Evolutionary conservation across 495 filamentous ascomycete species (phyloP).

Genomic region (Penicillium samsonianum): DNA sequence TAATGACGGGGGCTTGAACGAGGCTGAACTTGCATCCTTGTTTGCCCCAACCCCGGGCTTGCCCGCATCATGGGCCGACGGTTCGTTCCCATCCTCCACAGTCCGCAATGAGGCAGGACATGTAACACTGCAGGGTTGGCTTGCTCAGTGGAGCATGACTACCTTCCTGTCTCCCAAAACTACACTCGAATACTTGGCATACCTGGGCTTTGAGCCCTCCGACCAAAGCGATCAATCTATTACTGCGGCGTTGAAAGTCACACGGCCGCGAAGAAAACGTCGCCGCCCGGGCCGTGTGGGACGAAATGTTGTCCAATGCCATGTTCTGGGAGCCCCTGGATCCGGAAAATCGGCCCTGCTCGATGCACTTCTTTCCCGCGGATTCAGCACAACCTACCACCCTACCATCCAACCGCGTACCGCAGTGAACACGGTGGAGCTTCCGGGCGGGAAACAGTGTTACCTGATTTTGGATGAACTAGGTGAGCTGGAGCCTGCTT

Average conservation of each 20-base stretch:
- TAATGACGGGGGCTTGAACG: conserved; percentile 91
- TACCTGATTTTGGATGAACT: conserved; percentile 95
- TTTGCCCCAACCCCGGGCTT: conserved; percentile 94
- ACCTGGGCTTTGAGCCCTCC: conserved; percentile 81
- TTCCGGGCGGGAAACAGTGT: conserved; percentile 94
- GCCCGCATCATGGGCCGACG: conserved; percentile 83
- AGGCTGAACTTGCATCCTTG: conserved; percentile 76
- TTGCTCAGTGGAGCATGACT: conserved; percentile 99
- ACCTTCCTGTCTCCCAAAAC: conserved; percentile 95
- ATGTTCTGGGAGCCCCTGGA: conserved; percentile 80
- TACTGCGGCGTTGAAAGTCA: conserved; percentile 84
- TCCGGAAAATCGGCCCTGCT: conserved; percentile 89
- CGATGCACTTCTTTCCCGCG: conserved; percentile 85
- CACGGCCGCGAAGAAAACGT: conserved; percentile 82
- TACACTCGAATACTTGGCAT: conserved; percentile 91
- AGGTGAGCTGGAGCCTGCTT: conserved; percentile 90
- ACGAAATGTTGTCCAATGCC: conserved; percentile 93
- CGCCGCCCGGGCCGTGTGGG: conserved; percentile 81
- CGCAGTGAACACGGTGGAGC: conserved; percentile 93
- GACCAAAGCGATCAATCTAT: conserved; percentile 64
- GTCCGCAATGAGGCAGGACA: conserved; percentile 93
- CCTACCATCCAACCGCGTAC: conserved; percentile 93
- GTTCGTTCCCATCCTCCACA: conserved; percentile 90
- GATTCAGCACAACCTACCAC: conserved; percentile 82
- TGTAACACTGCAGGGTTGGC: conserved; percentile 95